Evolutionary conservation across 768 basidiomycete genomes (phyloP).

Genomic region (Suillus subluteus): DNA sequence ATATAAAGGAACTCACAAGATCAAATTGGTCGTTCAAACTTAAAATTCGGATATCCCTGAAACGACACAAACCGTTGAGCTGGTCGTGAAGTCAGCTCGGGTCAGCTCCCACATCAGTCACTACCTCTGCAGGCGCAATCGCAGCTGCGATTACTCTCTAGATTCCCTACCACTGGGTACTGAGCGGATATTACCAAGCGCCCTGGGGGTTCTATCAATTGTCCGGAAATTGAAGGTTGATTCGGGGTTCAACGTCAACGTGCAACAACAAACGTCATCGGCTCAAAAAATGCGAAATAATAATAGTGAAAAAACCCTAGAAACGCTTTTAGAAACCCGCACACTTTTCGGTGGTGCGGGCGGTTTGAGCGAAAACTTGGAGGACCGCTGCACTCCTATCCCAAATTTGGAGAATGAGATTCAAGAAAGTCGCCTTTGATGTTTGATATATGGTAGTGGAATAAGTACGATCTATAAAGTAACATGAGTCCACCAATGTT

Average conservation of each 20-base stretch:
- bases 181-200: background rate
- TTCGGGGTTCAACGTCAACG: background rate
- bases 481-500: slow-evolving; percentile 1
- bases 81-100: background rate
- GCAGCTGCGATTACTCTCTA: background rate
- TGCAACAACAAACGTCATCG: slow-evolving; percentile 5
- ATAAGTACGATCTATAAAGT: slow-evolving; percentile 13
- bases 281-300: background rate
- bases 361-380: background rate
- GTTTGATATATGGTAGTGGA: slow-evolving; percentile 7
- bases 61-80: background rate
- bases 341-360: background rate
- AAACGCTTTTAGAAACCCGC: background rate
- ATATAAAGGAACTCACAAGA: slow-evolving; percentile 4
- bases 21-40: slow-evolving; percentile 1
- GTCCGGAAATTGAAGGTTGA: slow-evolving; percentile 6
- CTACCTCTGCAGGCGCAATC: background rate
- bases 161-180: background rate
- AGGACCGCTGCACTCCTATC: background rate
- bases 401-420: background rate
- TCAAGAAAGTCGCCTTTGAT: background rate
- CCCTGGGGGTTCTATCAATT: background rate
- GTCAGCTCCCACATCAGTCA: background rate
- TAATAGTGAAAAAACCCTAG: background rate
- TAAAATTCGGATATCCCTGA: slow-evolving; percentile 1